phyloP scores from a whole-genome alignment of 768 basidiomycete species.

The Rhizopogon salebrosus region DNA sequence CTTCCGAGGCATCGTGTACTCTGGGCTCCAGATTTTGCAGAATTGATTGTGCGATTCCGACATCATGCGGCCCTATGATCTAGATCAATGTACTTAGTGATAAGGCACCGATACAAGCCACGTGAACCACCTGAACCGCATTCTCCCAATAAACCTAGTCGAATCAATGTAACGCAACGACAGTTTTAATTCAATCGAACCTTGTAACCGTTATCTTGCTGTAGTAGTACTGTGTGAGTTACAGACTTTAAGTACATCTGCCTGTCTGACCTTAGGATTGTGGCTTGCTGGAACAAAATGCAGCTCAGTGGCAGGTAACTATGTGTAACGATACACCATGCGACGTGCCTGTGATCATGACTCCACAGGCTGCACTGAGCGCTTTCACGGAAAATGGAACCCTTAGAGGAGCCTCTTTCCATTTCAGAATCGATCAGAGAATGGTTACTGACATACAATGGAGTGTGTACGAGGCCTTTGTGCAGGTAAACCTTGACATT shows the following conservation, averaged over 20 bases:
- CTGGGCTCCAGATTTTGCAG: constrained; percentile 51
- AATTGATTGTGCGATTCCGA: constrained; percentile 68
- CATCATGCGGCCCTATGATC: constrained; percentile 84
- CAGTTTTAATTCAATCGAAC: constrained; percentile 26
- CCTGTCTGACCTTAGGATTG: constrained; percentile 69
- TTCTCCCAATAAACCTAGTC: constrained; percentile 85
- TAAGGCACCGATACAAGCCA: background rate
- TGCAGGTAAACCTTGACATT: constrained; percentile 68
- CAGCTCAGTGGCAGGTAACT: background rate
- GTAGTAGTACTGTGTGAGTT: constrained; percentile 2
- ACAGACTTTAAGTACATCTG: background rate
- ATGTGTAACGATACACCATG: background rate
- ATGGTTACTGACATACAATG: constrained; percentile 44
- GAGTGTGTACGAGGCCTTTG: constrained; percentile 72
- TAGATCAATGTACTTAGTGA: constrained; percentile 22
- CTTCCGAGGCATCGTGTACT: constrained; percentile 33
- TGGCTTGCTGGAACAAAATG: constrained; percentile 56
- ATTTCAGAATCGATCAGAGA: background rate
- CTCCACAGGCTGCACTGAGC: constrained; percentile 69
- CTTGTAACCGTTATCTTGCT: constrained; percentile 90
- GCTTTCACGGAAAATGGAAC: constrained; percentile 74
- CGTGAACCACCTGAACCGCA: constrained; percentile 59
- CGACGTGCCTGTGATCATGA: constrained; percentile 80
- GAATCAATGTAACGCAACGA: background rate
- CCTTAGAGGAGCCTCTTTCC: constrained; percentile 31